Base-by-base conservation (phyloP, 1,139 yeast genomes). In the Scheffersomyces quercinus region DNA sequence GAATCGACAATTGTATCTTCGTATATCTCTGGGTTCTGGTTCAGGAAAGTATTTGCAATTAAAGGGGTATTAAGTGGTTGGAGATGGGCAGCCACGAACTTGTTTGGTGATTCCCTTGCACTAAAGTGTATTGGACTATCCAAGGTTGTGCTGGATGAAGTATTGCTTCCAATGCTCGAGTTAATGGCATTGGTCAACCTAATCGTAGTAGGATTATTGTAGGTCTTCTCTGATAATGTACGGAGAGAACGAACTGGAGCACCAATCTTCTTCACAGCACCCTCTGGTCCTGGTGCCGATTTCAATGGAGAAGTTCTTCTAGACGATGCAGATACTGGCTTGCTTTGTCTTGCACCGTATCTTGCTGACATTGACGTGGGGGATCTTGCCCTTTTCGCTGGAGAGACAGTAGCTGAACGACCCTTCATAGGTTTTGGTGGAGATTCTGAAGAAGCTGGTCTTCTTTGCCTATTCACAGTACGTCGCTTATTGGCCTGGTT, bases 1-100 rank as follows among this genome's bases (percentile, higher is more conserved):
- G 11, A 29, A 26, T 20, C 36, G 24, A 32, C 28, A n/a, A 24
- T 29, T 12, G 36, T 38, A 14, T 41, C 44, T 29, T 41, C 40
- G 15, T 41, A 41, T 20, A 41, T 41, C 14, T 37, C 41, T 7
- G 29, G 44, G 26, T 20, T 38, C 14, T 38, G 40, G 36, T 35
- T 38, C 26, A 32, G 15, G 35, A 14, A 14, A 14, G 14, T 11
- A 14, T n/a, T 20, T 5, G 50, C 47, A 15, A 47, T 44, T 30
- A 68, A 54, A 2, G 74, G 73, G 0, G 67, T 56, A 38, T 61
- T 59, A 35, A 69, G 60, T 3, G 74, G 73, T 42, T 58, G 66
- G 28, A 68, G 48, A 32, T 55, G 62, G 11, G 56, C 42, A 1
- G 48, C 49, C 16, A 50, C 48, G 15, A 58, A 47, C 33, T 35